phyloP scores from a whole-genome alignment of 306 rosid genomes.

The Trichosanthes truncata region DNA sequence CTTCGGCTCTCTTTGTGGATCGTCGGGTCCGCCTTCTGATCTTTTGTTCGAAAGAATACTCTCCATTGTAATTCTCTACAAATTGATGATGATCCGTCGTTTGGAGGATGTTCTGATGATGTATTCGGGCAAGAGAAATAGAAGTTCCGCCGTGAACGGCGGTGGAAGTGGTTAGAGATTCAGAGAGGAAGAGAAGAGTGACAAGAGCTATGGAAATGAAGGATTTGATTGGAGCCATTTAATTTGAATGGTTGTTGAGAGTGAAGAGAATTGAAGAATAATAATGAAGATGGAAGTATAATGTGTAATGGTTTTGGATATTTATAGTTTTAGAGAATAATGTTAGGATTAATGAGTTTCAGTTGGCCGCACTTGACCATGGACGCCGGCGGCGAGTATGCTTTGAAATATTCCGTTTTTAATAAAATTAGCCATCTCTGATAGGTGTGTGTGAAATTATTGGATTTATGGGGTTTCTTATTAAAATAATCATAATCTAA shows the following conservation, averaged over 20 bases:
- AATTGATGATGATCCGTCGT: not conserved
- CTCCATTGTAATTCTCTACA: not conserved
- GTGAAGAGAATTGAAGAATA: not conserved
- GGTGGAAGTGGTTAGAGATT: not conserved
- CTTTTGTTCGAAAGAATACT: not conserved
- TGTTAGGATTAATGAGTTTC: too few species aligned
- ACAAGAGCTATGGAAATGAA: not conserved
- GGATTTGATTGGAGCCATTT: not conserved
- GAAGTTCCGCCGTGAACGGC: not conserved
- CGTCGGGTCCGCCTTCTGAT: not conserved
- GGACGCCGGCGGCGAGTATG: too few species aligned
- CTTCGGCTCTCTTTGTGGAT: too few species aligned
- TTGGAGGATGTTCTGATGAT: not conserved
- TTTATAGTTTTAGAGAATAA: too few species aligned
- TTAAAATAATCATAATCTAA: too few species aligned
- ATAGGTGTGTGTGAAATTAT: too few species aligned
- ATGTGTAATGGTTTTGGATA: too few species aligned
- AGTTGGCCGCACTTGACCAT: too few species aligned
- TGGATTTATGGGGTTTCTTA: too few species aligned
- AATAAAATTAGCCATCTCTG: too few species aligned
- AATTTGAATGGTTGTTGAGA: not conserved
- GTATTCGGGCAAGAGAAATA: not conserved
- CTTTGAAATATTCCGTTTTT: too few species aligned
- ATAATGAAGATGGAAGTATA: too few species aligned
- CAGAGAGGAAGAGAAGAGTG: not conserved